Base-by-base conservation (phyloP, 768 basidiomycete species). In the Artomyces pyxidatus region DNA sequence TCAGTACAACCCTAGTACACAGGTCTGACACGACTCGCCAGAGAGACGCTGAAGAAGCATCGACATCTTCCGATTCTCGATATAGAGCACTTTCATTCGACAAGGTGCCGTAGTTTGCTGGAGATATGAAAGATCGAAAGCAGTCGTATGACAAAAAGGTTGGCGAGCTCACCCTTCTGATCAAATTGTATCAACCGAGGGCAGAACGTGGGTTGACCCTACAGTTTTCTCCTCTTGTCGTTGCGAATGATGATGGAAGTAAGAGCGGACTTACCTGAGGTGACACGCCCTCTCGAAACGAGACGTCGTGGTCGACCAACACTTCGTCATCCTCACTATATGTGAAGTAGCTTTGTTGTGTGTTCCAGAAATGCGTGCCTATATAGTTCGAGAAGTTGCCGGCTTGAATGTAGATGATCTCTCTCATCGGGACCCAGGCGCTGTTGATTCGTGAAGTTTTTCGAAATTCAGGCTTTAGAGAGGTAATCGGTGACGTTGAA, bases 301-400 rank as follows among this genome's bases (percentile, higher is more conserved):
- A 88, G 42, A 84, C 66, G 52, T 73, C 72, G 58, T 77, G 69
- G 49, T 76, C 70, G 30, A 77, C 65, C 27, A 70, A 48, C 4
- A 73, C 58, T 21, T 73, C 71, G 14, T 59, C 53, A 17, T 52
- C 54, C 14, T 43, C 55, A 30, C 38, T 38, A 51, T 75, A 75
- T 0, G 71, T 68, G 55, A 83, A 74, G 61, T 88, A 88, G 53
- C 65, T 73, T 62, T 87, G 82, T 63, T 88, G 86, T 1, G 83
- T 75, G 58, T 88, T 88, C 85, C 85, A 90, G 57, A 86, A 88
- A 58, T 89, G 87, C 0, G 85, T 78, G 40, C 85, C 85, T 17
- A 75, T 64, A 59, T 80, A 80, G 59, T 89, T 88, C 17, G 86
- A 73, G 38, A 76, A 58, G 28, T 70, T 62, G 48, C 86, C 86